Evolutionary conservation across 2,329 filamentous ascomycete species (phyloP), one percentile per base, ranked within the genome.

Genomic region (Pseudocercospora macadamiae): DNA sequence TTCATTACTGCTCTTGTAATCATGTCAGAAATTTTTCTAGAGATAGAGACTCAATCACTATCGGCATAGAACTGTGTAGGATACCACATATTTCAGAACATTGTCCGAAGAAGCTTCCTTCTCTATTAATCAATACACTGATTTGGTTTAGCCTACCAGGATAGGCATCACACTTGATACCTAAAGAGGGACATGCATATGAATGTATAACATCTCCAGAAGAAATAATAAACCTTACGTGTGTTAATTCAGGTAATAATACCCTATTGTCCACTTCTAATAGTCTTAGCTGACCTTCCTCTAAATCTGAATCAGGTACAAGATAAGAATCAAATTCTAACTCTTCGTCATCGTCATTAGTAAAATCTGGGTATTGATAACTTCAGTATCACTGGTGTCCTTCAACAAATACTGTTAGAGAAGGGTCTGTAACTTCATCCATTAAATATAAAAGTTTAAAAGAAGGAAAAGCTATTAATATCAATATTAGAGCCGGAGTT

Each of bases 371-470:
- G 42, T 62, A 62, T 58, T 62, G 49, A 34, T 59, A 62, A 57
- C 51, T 62, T 62, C 16, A 36, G 32, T 36, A 64, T 54, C 51
- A 59, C 47, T 64, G 51, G 47, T 64, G 59, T 44, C 60, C 57
- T 54, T 63, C 55, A 32, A 63, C 45, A 61, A 59, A 61, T 44
- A 65, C 56, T 56, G 60, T 58, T 61, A 62, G 48, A 21, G 53
- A 61, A 47, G 55, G 61, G 54, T 66, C 63, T 51, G 53, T 66
- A 45, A 65, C 64, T 60, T 66, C 60, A 55, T 66, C 60, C 61
- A 65, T 66, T 64, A 66, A 59, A 42, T 66, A 66, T 62, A 64
- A 62, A 56, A 64, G 48, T 62, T 66, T 64, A 64, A 66, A 64
- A 37, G 48, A 64, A 54, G 61, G 61, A 57, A 65, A 66, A 28